Conservation (phyloP, 2,329 filamentous ascomycete genomes). For the Thielaviopsis populi region DNA sequence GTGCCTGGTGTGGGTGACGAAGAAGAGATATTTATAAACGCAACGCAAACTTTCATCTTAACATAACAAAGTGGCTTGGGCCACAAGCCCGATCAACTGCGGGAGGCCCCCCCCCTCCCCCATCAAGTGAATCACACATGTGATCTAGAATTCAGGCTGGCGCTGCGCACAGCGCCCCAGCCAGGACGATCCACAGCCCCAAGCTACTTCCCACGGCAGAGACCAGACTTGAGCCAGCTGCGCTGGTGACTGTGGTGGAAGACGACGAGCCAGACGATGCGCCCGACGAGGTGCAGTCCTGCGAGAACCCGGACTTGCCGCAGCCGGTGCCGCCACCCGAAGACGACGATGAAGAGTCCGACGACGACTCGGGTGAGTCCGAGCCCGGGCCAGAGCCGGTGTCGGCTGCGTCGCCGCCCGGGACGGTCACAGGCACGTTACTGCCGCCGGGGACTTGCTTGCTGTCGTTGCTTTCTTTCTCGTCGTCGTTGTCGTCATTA, state of each 20-base stretch:
- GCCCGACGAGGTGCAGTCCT: conserved; percentile 11
- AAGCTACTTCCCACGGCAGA: not conserved
- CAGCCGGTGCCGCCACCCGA: conserved; percentile 11
- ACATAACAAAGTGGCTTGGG: not conserved
- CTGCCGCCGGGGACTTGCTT: conserved; percentile 18
- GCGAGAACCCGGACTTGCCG: conserved; percentile 16
- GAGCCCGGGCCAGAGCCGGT: not conserved
- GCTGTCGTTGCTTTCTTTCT: conserved; percentile 15
- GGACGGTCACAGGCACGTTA: conserved; percentile 7
- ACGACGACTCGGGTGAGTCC: conserved; percentile 4
- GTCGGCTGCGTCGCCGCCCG: not conserved
- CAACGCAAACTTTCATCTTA: not conserved
- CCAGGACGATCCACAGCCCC: not conserved
- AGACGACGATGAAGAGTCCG: conserved; percentile 9
- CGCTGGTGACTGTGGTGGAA: not conserved
- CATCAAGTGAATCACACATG: not conserved
- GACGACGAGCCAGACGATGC: not conserved
- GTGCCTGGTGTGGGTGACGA: not conserved
- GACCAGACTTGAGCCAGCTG: not conserved
- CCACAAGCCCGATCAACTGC: not conserved
- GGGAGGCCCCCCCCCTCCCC: no score
- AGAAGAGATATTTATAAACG: not conserved
- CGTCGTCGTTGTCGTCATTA: conserved; percentile 18
- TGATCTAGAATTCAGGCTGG: not conserved
- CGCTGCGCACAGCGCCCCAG: not conserved